These are phyloP conservation scores for Fonsecaea multimorphosa DNA, from an alignment of 2,329 filamentous ascomycete genomes.

Conservation along the genomic window DNA sequence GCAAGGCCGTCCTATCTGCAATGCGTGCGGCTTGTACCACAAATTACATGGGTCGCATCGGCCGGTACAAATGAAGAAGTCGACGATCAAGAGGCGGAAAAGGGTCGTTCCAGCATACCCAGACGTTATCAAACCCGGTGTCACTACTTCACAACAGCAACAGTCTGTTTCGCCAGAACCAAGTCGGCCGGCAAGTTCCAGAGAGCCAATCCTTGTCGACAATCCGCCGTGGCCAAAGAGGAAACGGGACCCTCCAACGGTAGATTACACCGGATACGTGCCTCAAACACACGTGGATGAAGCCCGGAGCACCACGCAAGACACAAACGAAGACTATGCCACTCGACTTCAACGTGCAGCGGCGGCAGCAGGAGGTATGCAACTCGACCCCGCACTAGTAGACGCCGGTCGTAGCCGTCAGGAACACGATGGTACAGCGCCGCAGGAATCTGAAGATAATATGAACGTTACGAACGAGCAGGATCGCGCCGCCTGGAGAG, in stretches of 20 bases:
- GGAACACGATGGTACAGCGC: constrained; percentile 29
- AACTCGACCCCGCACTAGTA: constrained; percentile 50
- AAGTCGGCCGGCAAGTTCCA: constrained; percentile 20
- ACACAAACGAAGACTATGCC: constrained; percentile 28
- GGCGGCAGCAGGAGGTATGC: constrained; percentile 45
- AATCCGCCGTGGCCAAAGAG: constrained; percentile 35
- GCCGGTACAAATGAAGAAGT: constrained; percentile 98
- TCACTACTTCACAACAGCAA: constrained; percentile 21
- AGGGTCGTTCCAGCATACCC: constrained; percentile 81
- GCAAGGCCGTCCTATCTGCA: constrained; percentile 95
- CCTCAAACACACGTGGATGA: constrained; percentile 44
- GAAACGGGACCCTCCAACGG: constrained; percentile 50
- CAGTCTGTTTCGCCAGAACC: constrained; percentile 33
- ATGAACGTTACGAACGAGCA: neutral
- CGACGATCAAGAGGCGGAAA: constrained; percentile 93
- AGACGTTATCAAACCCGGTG: constrained; percentile 43
- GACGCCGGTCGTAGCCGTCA: constrained; percentile 44
- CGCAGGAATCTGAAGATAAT: constrained; percentile 3
- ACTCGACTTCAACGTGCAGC: constrained; percentile 37
- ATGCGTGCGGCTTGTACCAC: constrained; percentile 95
- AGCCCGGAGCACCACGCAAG: constrained; percentile 41
- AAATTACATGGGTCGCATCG: constrained; percentile 93
- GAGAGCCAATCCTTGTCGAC: constrained; percentile 28
- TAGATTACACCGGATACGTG: constrained; percentile 58
- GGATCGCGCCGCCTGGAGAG: constrained; percentile 20